Percentiles rank a stretch among this genome's conserved stretches.
Evolutionary conservation across 306 rosid species (phyloP).

Genomic region (peach (Prunus persica)): Prunus_persica_NCBIv2 NC_034016.1:16869001-16869500

Average conservation of each 20-base stretch:
- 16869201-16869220: constrained; percentile 41
- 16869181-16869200: constrained; percentile 35
- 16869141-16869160: not conserved
- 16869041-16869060: not conserved
- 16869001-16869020: not conserved
- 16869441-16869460: constrained; percentile 86
- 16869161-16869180: constrained; percentile 12
- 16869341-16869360: constrained; percentile 42
- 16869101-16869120: not conserved
- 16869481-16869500: not conserved
- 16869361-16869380: constrained; percentile 7
- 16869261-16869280: not conserved
- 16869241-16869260: constrained; percentile 32
- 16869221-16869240: constrained; percentile 58
- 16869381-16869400: constrained; percentile 18
- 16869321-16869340: constrained; percentile 40
- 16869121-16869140: not conserved
- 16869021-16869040: not conserved
- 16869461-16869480: not conserved
- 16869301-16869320: constrained; percentile 40
- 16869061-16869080: not conserved
- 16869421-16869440: constrained; percentile 88
- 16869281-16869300: constrained; percentile 30
- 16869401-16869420: constrained; percentile 87
- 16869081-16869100: not conserved